These are phyloP conservation scores for Paxillus ammoniavirescens DNA, from an alignment of 768 basidiomycete genomes.

Conservation along the genomic window DNA sequence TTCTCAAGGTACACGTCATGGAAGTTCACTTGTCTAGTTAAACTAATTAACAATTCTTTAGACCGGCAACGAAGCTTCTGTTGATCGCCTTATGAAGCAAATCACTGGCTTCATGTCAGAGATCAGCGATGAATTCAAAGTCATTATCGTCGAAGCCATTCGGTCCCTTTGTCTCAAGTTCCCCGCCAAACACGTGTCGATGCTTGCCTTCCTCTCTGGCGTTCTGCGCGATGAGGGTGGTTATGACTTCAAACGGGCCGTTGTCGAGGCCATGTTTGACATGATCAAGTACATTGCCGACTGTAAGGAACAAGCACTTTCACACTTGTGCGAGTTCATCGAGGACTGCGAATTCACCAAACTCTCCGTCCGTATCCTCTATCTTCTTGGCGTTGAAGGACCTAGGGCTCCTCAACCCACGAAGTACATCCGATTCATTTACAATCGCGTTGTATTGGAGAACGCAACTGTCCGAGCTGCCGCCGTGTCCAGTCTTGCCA, in stretches of 20 bases:
- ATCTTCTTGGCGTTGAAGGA: slow-evolving; percentile 93
- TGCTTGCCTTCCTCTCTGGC: slow-evolving; percentile 96
- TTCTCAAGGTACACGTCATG: slow-evolving; percentile 72
- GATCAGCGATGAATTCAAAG: slow-evolving; percentile 99
- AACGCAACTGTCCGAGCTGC: slow-evolving; percentile 98
- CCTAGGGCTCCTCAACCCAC: slow-evolving; percentile 95
- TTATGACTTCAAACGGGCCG: slow-evolving; percentile 98
- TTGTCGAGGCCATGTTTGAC: slow-evolving; percentile 99
- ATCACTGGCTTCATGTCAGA: slow-evolving; percentile 99
- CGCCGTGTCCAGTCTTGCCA: slow-evolving; percentile 91
- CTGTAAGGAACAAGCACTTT: slow-evolving; percentile 95
- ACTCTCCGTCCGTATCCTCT: slow-evolving; percentile 93
- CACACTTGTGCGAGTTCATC: slow-evolving; percentile 98
- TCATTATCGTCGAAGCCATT: slow-evolving; percentile 98
- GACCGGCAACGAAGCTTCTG: slow-evolving; percentile 99
- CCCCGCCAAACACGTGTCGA: slow-evolving; percentile 92
- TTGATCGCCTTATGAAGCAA: slow-evolving; percentile 98
- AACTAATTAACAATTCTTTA: slow-evolving; percentile 33
- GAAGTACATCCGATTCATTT: slow-evolving; percentile 99
- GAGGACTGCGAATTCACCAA: slow-evolving; percentile 99
- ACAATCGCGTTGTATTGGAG: slow-evolving; percentile 98
- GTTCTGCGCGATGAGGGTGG: slow-evolving; percentile 98
- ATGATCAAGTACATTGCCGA: slow-evolving; percentile 99
- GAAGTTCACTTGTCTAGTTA: neutral
- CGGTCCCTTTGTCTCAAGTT: slow-evolving; percentile 98